Conservation (phyloP, 345 rosid genomes). For the Brassica cretica region DNA sequence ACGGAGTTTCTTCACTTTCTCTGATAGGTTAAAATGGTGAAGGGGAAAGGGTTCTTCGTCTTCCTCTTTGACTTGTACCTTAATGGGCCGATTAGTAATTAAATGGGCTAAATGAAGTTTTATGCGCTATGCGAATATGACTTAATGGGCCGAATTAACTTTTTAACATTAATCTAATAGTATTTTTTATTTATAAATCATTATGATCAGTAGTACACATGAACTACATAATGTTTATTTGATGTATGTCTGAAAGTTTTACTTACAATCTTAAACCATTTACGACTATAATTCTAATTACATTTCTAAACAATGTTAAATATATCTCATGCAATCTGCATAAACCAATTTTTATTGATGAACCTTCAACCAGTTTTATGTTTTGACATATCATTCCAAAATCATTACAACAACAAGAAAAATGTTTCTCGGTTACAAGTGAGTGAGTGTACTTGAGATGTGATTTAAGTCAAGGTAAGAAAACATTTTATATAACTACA, state of each 20-base stretch:
- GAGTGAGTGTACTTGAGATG: neutral
- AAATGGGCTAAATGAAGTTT: constrained; percentile 22
- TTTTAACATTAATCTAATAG: no score
- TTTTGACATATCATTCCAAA: constrained; percentile 6
- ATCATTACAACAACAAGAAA: neutral
- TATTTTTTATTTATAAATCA: no score
- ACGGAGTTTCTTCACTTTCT: neutral
- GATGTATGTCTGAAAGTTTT: no score
- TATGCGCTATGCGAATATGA: neutral
- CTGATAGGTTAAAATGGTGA: neutral
- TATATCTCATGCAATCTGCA: no score
- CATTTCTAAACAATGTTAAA: no score
- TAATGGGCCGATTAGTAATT: neutral
- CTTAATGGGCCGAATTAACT: neutral
- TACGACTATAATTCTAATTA: no score
- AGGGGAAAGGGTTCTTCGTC: neutral
- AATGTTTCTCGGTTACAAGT: constrained; percentile 9
- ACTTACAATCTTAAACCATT: no score
- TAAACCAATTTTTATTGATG: neutral
- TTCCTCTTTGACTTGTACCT: neutral
- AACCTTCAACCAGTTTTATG: neutral
- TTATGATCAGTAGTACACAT: no score
- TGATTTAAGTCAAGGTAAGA: constrained; percentile 14
- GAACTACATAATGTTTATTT: no score
- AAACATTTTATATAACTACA: constrained; percentile 8